Base-by-base conservation (phyloP, 2,329 filamentous ascomycete species). In the Cladosporium sp. region DNA sequence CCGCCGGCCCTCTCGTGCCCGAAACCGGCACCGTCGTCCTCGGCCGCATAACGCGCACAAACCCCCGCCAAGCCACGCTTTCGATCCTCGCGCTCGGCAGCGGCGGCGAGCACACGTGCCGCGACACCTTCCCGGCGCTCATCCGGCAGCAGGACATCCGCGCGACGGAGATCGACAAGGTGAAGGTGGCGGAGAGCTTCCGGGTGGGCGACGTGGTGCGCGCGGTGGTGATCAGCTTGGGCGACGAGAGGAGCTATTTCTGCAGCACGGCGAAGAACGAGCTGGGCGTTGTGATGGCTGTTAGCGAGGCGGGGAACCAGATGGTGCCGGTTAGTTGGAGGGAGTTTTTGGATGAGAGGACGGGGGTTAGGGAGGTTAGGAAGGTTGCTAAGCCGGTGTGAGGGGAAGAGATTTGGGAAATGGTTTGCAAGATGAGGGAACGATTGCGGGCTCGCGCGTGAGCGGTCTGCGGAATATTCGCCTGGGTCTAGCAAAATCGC, bases 241-340 rank as follows among this genome's bases (percentile, higher is more conserved):
- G 93, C 35, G 93, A 98, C 67, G 91, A 97, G 73, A 84, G 87
- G 46, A 95, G 89, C 64, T 98, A 97, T 69, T 98, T 96, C 69
- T 79, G 95, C n/a, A 87, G 85, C 22, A 98, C 93, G 1, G 89
- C 90, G 28, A 83, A 83, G 60, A 97, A 98, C 70, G 87, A 95
- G 67, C 77, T 95, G 38, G 93, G 93, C 2, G 92, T 97, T 54
- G 87, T 98, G 37, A 88, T 97, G 83, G 93, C 92, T 9, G 85
- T 82, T 61, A 95, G 89, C 66, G 89, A 95, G 68, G 81, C 80
- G 2, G 91, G 91, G 1, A 92, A 95, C 71, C 81, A 87, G 62
- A 95, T 97, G 90, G 86, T 87, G 63, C 92, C 93, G 2, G 81
- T 95, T 52, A 95, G 85, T 70, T 98, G 93, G 93, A 95, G 86